These are phyloP conservation scores for Pseudonectria buxi DNA, from an alignment of 2,329 filamentous ascomycete species.

Conservation along the genomic window DNA sequence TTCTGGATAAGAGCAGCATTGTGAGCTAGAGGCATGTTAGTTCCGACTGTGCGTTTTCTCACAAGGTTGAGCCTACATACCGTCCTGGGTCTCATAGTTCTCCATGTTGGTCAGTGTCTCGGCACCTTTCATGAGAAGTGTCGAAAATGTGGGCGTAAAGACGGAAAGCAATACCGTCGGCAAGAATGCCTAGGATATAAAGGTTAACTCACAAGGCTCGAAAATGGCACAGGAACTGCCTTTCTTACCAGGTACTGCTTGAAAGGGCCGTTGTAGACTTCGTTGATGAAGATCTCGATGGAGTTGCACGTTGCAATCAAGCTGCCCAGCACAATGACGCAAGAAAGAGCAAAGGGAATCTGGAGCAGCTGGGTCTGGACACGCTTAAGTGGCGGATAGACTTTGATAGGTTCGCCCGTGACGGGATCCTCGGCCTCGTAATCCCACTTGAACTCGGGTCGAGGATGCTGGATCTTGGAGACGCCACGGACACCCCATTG, in stretches of 20 bases:
- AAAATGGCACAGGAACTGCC: too few species aligned
- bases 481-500: conserved; percentile 86
- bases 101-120: conserved; percentile 73
- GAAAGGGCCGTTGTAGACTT: conserved; percentile 84
- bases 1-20: conserved; percentile 83
- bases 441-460: conserved; percentile 74
- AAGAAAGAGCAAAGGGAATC: conserved; percentile 75
- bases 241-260: conserved; percentile 72
- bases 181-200: conserved; percentile 61
- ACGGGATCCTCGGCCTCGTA: conserved; percentile 70
- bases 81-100: conserved; percentile 83
- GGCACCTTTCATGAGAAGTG: conserved; percentile 69
- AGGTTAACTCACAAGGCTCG: conserved; percentile 1
- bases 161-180: conserved; percentile 84
- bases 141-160: conserved; percentile 70
- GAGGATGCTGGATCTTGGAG: conserved; percentile 69
- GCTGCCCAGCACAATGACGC: conserved; percentile 64
- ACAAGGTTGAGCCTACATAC: conserved; percentile 26
- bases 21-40: conserved; percentile 48
- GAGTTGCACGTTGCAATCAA: conserved; percentile 83
- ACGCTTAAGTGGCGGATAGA: conserved; percentile 71
- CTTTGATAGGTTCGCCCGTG: conserved; percentile 69
- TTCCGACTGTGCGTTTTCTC: neutral
- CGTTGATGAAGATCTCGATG: conserved; percentile 91
- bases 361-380: conserved; percentile 72